phyloP scores from a whole-genome alignment of 352 stramenopile genomes.

The Albugo laibachii region DNA sequence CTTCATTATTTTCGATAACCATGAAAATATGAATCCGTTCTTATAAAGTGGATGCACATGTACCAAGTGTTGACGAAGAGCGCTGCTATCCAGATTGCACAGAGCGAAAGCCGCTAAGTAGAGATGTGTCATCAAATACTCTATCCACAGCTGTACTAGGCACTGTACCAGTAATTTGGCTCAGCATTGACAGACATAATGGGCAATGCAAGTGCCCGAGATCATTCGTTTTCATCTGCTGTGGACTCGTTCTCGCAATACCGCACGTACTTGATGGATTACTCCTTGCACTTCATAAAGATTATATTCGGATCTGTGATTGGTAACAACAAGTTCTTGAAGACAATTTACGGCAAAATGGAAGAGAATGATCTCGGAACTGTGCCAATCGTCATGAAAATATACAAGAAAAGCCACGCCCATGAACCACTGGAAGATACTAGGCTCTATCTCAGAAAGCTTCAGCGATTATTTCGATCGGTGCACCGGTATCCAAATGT shows the following conservation, averaged over 20 bases:
- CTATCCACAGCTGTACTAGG: too few relatives aligned
- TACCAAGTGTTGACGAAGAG: too few relatives aligned
- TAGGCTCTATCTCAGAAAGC: constrained; percentile 21
- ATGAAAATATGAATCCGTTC: too few relatives aligned
- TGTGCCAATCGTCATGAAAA: constrained; percentile 45
- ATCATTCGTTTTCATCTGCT: constrained; percentile 36
- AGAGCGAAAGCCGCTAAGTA: too few relatives aligned
- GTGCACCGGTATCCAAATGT: constrained; percentile 62
- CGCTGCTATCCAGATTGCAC: too few relatives aligned
- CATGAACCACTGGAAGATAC: constrained; percentile 38
- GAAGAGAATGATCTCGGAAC: constrained; percentile 34
- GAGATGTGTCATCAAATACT: too few relatives aligned
- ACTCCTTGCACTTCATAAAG: constrained; percentile 61
- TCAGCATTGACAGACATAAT: constrained; percentile 10
- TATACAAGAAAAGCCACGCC: constrained; percentile 74
- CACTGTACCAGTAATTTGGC: too few relatives aligned
- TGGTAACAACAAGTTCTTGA: constrained; percentile 79
- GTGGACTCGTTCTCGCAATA: constrained; percentile 73
- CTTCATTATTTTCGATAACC: too few relatives aligned
- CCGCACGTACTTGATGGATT: constrained; percentile 76
- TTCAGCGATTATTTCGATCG: constrained; percentile 27
- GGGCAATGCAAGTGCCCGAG: constrained; percentile 66
- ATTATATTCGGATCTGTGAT: constrained; percentile 74
- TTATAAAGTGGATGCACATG: too few relatives aligned
- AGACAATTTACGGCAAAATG: constrained; percentile 75